phyloP scores from a whole-genome alignment of 352 stramenopile species.

The Phytophthora tentaculata region DNA sequence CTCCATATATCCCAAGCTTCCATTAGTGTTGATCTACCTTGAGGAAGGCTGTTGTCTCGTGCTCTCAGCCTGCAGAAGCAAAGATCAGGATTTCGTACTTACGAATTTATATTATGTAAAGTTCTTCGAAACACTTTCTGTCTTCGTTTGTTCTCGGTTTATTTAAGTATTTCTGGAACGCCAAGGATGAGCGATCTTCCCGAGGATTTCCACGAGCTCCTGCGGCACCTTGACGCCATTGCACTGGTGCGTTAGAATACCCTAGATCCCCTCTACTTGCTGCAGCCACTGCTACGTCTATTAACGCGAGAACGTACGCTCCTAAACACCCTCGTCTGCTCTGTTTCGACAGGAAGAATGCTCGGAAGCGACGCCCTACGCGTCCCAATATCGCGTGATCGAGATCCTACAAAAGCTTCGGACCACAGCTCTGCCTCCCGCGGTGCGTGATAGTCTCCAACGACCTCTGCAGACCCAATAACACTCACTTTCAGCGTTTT shows the following conservation, averaged over 20 bases:
- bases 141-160: no score
- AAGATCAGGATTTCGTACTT: no score
- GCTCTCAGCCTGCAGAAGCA: no score
- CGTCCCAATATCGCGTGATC: slow-evolving; percentile 55
- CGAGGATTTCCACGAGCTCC: slow-evolving; percentile 41
- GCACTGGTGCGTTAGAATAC: slow-evolving; percentile 28
- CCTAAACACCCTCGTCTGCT: neutral
- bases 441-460: slow-evolving; percentile 32
- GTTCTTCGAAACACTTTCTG: no score
- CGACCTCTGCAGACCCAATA: neutral
- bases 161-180: no score
- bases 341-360: slow-evolving; percentile 42
- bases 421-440: slow-evolving; percentile 32
- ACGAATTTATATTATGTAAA: no score
- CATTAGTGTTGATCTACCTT: no score
- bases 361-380: slow-evolving; percentile 57
- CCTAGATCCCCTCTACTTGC: slow-evolving; percentile 1
- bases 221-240: slow-evolving; percentile 40
- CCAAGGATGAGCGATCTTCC: slow-evolving; percentile 42
- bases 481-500: neutral
- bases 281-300: neutral
- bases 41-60: no score
- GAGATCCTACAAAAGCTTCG: slow-evolving; percentile 66
- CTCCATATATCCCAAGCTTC: no score
- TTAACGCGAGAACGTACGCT: neutral